Evolutionary conservation across 2,329 filamentous ascomycete species (phyloP), one percentile per base, ranked within the genome.

Genomic region (Juglanconis sp.): DNA sequence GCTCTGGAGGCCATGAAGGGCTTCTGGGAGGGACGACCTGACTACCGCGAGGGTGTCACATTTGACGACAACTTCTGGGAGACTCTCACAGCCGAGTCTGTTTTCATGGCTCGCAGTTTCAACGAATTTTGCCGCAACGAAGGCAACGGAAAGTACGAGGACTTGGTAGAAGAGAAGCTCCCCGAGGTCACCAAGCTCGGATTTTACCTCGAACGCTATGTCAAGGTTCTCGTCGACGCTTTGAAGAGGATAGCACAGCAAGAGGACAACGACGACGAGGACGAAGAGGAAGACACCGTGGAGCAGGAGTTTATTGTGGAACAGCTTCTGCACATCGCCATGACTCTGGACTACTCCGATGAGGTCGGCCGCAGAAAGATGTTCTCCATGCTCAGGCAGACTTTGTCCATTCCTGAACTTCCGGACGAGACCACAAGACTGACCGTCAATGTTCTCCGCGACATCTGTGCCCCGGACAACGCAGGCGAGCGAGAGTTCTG

Each of bases 271-370:
- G 82, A 81, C 15, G 84, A 88, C 4, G 82, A 86, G 1, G 84
- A 85, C 30, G 90, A 91, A 5, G 90, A 93, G 62, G 91, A 96
- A 68, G 90, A 96, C 66, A 89, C 89, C 0, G 88, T 92, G 6
- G 92, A 97, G 71, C 88, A 93, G 67, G 94, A 98, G 73, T 99
- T 99, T 68, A 90, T 97, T 64, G 90, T 97, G 44, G 93, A 98
- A 72, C 96, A 99, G 71, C 81, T 99, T 60, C 86, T 99, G 40
- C 90, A 97, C 68, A 96, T 99, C 70, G 90, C 92, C 5, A 82
- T 93, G 62, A 96, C 91, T 1, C 84, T 98, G 54, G 95, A 99
- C 74, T 99, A 98, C 74, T 93, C 91, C n/a, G 95, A 99, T 70
- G 95, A 98, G 74, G 91, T 96, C 64, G 95, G 95, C 53, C 86